Evolutionary conservation across 805 yeast genomes (phyloP), one percentile per base, ranked within the genome.

Genomic region (Ogataea zsoltii): DNA sequence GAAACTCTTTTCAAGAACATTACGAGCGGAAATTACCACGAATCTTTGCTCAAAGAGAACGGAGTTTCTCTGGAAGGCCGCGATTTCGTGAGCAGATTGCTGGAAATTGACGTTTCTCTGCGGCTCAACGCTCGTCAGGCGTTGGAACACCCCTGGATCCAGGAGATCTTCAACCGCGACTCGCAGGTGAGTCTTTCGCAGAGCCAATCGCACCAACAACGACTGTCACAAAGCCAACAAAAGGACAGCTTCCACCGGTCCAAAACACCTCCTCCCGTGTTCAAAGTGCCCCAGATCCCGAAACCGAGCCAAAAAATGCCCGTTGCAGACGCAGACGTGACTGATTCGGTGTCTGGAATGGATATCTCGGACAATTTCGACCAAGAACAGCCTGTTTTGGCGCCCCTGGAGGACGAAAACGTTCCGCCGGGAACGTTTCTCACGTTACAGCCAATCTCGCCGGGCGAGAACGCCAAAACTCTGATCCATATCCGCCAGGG

Each of bases 101-200:
- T 94, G 13, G 86, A 85, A 58, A 89, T 86, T 2, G 85, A 90
- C 60, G 96, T 96, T 0, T 67, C 74, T 29, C 63, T 75, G 32
- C 74, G 99, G 49, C 75, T 87, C 15, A 80, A 84, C 15, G 97
- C 98, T 0, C 70, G 70, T 6, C 79, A 77, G 44, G 97, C 97
- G 0, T 70, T 92, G 37, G 62, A 70, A 15, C 96, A 89, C 61
- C 84, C 85, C 3, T 94, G 99, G 99, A 70, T 92, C n/a, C 63
- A 50, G 15, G 72, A 61, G 23, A 50, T 61, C 34, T 28, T 55
- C 31, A 36, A 55, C n/a, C 41, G 57, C 44, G 56, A 57, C 37
- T 57, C 68, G 33, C 66, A 76, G 44, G 70, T 83, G 2, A 82
- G 88, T 51, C 65, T 85, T 42, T 82, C 88, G 4, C 88, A 83